Percentiles rank a stretch among this genome's conserved stretches.
These are phyloP conservation scores for Paramarasmius palmivorus DNA, from an alignment of 1,284 basidiomycete genomes.

Conservation along the genomic window DNA sequence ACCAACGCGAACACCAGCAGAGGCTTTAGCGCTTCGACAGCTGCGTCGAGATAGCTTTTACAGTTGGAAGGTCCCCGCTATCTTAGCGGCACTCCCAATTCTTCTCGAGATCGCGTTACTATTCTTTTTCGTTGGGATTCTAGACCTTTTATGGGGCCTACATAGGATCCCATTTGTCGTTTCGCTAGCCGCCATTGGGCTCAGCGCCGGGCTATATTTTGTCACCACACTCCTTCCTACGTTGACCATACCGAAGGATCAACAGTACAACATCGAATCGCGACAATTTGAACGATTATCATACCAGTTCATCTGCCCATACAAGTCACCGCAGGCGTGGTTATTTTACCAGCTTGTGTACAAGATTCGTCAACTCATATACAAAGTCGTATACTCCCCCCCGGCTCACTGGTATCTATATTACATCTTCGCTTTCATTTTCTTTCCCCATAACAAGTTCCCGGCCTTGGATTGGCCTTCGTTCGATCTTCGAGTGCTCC, in stretches of 20 bases:
- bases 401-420: too few species aligned
- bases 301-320: background rate
- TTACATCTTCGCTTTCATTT: background rate
- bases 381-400: too few species aligned
- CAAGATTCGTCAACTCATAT: background rate
- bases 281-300: background rate
- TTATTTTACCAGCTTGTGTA: too few species aligned
- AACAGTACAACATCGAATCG: background rate
- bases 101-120: conserved; percentile 4
- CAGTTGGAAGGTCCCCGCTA: background rate
- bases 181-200: background rate
- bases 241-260: background rate
- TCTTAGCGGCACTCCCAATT: conserved; percentile 3
- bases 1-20: background rate
- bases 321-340: conserved; percentile 1
- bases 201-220: conserved; percentile 1
- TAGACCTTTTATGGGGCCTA: conserved; percentile 7
- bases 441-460: background rate
- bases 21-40: background rate
- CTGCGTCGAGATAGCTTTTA: background rate
- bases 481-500: background rate
- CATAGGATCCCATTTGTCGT: background rate
- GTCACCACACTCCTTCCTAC: background rate
- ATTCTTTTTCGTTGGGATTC: conserved; percentile 6
- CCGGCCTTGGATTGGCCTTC: background rate